Percentiles rank a stretch among this genome's conserved stretches.
phyloP scores from a whole-genome alignment of 140 eudicot species.

The Stevia rebaudiana region DNA sequence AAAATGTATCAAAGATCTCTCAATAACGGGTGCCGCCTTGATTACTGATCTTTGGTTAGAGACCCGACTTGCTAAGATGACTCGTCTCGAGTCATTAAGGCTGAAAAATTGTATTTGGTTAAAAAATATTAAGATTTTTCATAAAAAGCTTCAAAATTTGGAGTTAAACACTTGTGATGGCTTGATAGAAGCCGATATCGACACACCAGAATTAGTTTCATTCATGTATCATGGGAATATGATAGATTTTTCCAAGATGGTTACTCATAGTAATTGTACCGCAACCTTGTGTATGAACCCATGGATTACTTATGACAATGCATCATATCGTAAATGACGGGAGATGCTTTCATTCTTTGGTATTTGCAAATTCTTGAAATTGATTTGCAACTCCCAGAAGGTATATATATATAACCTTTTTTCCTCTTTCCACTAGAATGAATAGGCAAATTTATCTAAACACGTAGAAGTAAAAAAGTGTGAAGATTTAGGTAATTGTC shows the following conservation, averaged over 20 bases:
- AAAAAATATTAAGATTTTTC: slow-evolving; percentile 12
- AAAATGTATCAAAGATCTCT: slow-evolving; percentile 4
- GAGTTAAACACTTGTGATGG: not conserved
- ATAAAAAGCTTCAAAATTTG: slow-evolving; percentile 18
- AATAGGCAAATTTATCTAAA: not conserved
- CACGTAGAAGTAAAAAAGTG: too few relatives aligned
- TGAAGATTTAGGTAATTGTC: too few relatives aligned
- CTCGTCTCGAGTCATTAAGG: slow-evolving; percentile 23
- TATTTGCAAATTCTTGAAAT: slow-evolving; percentile 25
- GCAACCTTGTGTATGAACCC: slow-evolving; percentile 16
- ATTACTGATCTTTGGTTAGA: slow-evolving; percentile 26
- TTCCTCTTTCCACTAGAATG: not conserved
- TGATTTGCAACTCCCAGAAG: slow-evolving; percentile 15
- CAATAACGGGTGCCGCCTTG: not conserved
- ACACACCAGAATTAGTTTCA: slow-evolving; percentile 29
- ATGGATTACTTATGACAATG: not conserved
- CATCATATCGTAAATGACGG: slow-evolving; percentile 17
- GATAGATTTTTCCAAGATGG: slow-evolving; percentile 14
- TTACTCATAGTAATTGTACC: slow-evolving; percentile 16
- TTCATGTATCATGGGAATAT: slow-evolving; percentile 27
- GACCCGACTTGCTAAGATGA: not conserved
- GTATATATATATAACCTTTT: not conserved
- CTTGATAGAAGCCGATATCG: slow-evolving; percentile 28
- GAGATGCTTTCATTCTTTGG: slow-evolving; percentile 33
- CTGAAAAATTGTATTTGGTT: slow-evolving; percentile 19